Base-by-base conservation (phyloP, 768 basidiomycete species). In the Cyclocybe aegerita region DNA sequence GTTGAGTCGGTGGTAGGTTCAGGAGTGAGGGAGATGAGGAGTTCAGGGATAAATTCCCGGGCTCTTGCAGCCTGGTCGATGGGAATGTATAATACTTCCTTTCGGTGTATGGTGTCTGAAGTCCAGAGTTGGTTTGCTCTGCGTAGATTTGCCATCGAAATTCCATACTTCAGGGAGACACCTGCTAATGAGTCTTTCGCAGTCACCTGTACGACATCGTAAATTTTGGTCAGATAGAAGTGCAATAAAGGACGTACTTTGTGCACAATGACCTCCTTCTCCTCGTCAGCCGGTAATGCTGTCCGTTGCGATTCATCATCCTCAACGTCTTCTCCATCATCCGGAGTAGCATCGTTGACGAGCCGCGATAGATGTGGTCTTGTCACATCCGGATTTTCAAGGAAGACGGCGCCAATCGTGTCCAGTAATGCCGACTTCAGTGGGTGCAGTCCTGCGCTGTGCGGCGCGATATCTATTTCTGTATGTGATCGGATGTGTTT, bases 101-200 rank as follows among this genome's bases (percentile, higher is more conserved):
- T 88, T 32, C 94, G 79, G 69, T 96, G 92, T 40, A 99, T 89
- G 1, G 92, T 80, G 64, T 98, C 97, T 6, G 90, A 88, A 5
- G 92, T 67, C 97, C 97, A 99, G 7, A 99, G 74, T 56, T 94
- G 91, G 67, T 99, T 99, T 42, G 86, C 85, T 58, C 85, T 78
- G 42, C 95, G 86, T 9, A 99, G 78, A 10, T 88, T 86, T 23
- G 90, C 79, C 46, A 97, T 74, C 12, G 86, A 80, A 47, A 96
- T 86, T 2, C 91, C 92, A 65, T 98, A 97, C 59, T 86, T 91
- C 43, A 98, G 74, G 0, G 96, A 85, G 9, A 98, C 86, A 23
- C 92, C 88, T 11, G 93, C 82, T 30, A 98, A 71, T 8, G 95
- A 89, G 64, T 98, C 95, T 11, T 73, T 78, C 2, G 82, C 71